Base-by-base conservation (phyloP, 768 basidiomycete species). In the Trametes coccinea region DNA sequence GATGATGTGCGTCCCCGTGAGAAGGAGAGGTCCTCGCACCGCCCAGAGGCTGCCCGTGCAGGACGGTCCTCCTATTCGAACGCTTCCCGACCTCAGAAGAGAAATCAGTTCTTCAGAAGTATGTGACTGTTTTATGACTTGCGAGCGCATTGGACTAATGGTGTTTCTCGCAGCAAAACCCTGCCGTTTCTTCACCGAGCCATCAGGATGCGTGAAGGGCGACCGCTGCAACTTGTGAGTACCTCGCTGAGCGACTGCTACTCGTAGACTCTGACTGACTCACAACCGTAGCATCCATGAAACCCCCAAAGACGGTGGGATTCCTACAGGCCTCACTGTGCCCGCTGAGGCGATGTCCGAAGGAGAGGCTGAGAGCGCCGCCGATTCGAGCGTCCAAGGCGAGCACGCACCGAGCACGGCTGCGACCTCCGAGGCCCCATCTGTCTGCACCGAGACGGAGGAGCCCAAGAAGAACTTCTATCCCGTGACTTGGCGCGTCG, bases 401-500 rank as follows among this genome's bases (percentile, higher is more conserved):
- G 56, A 57, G 17, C 33, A 41, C 1, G 49, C 57, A 2, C 41
- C 62, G 4, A 49, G 54, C 31, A 52, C 59, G 1, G 45, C 48
- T 17, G 56, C 50, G 13, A 56, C 60, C 10, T 56, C 53, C 17
- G 48, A 60, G 22, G 46, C 41, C 2, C 40, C 50, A 3, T 14
- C 53, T 16, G 33, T 34, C 22, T 44, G 50, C 37, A 30, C 39
- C 8, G 11, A 22, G 17, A 67, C 54, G 9, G 70, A 73, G 37
- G 78, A 79, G 45, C 77, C 78, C 34, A 75, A 70, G 62, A 72
- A 68, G 44, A 67, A 84, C 60, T 87, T 77, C 70, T 86, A 83
- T 65, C 88, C 88, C 30, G 79, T 91, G 48, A 79, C 82, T 4
- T 91, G 89, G 89, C 80, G 89, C 45, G 88, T 91, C 11, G 87